These are phyloP conservation scores for Phytophthora capsici DNA, from an alignment of 352 stramenopile genomes.

Conservation along the genomic window DNA sequence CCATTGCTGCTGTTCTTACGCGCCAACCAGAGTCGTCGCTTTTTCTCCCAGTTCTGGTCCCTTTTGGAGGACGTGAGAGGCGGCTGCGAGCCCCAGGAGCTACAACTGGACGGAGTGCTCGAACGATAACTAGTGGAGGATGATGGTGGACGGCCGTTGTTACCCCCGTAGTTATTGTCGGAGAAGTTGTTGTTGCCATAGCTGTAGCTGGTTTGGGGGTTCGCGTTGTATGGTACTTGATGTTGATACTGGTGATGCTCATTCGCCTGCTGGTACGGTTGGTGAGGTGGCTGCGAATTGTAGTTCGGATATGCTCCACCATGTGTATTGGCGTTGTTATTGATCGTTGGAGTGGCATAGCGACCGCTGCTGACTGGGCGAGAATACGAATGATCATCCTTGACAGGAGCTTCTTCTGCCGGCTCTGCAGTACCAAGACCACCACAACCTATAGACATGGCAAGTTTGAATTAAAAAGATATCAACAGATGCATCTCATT, in stretches of 20 bases:
- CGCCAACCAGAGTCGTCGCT: constrained; percentile 70
- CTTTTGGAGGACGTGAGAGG: constrained; percentile 79
- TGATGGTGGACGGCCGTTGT: constrained; percentile 22
- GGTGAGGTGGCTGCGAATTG: constrained; percentile 5
- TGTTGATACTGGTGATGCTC: constrained; percentile 23
- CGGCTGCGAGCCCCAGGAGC: constrained; percentile 55
- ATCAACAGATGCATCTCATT: too few species aligned
- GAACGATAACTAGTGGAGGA: constrained; percentile 27
- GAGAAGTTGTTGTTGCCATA: constrained; percentile 24
- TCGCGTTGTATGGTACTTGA: constrained; percentile 20
- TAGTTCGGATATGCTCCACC: constrained; percentile 15
- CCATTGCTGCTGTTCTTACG: constrained; percentile 51
- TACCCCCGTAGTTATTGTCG: constrained; percentile 7
- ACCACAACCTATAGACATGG: constrained; percentile 27
- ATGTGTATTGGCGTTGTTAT: constrained; percentile 19
- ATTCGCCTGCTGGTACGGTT: constrained; percentile 18
- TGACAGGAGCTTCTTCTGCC: constrained; percentile 18
- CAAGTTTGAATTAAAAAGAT: not conserved
- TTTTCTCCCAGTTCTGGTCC: constrained; percentile 86
- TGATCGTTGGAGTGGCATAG: constrained; percentile 11
- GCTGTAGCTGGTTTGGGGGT: constrained; percentile 9
- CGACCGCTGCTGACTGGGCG: constrained; percentile 21
- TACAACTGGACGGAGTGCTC: constrained; percentile 30
- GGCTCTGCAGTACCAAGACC: constrained; percentile 64
- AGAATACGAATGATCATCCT: constrained; percentile 22